Base-by-base conservation (phyloP, 805 yeast genomes). In the Ogataea nakhonphanomensis region DNA sequence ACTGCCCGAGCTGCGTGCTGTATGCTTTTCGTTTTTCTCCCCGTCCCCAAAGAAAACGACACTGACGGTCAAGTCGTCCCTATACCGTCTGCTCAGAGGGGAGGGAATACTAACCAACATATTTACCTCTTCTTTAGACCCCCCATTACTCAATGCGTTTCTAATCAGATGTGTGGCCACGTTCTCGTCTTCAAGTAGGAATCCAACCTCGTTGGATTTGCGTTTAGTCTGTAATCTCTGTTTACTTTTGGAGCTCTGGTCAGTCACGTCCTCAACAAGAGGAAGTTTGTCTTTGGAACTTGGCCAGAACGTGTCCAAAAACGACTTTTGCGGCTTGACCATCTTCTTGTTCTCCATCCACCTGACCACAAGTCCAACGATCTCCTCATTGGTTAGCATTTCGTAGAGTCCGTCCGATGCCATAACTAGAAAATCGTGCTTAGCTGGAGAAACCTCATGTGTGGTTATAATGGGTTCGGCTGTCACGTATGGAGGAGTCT, bases 401-500 rank as follows among this genome's bases (percentile, higher is more conserved):
- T 93, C 99, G 63, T 82, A 93, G 37, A 93, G 69, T 0, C 99
- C 99, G 65, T 93, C 99, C 14, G 95, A 81, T 0, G 91, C 99
- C 76, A 93, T 70, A 24, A 93, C 95, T 59, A 93, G 66, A 54
- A 93, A 93, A 57, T 88, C 93, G 49, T 85, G 81, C 49, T 81
- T 78, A 14, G 73, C 69, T 1, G 89, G 83, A 36, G 73, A 73
- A 35, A 90, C 74, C 54, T 81, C 78, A 9, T 90, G 83, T 2
- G 95, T 81, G 2, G 96, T 84, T 20, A 90, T 73, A 22, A 84
- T 95, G 0, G 99, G 99, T 60, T 84, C 90, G 1, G 99, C 98
- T 1, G 99, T 93, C 26, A 93, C 97, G 61, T 93, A 93, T 0
- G 99, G 99, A 3, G 99, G 99, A 2, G 96, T 83, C 44, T 79